These are phyloP conservation scores for Monosporascus ibericus DNA, from an alignment of 2,329 filamentous ascomycete species.

Conservation along the genomic window DNA sequence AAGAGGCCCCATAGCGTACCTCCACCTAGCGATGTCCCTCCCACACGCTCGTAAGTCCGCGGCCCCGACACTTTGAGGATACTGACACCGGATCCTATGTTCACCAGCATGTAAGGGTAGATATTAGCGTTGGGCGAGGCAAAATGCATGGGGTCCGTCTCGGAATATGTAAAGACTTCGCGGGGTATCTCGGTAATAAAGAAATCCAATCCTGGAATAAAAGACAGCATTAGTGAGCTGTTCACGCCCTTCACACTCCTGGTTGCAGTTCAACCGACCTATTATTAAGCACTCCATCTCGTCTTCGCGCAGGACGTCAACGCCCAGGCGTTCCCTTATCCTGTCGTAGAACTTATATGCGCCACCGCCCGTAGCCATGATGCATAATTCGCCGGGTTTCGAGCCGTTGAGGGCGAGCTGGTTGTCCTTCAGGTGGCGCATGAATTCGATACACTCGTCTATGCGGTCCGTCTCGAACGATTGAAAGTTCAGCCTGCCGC, in stretches of 20 bases:
- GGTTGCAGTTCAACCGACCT: constrained; percentile 43
- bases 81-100: constrained; percentile 94
- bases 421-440: constrained; percentile 77
- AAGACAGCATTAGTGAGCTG: too few species aligned
- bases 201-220: constrained; percentile 74
- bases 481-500: constrained; percentile 88
- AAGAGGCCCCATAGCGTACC: constrained; percentile 97
- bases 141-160: constrained; percentile 86
- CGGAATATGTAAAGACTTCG: constrained; percentile 96
- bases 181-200: constrained; percentile 97
- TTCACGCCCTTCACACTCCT: too few species aligned
- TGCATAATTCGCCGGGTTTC: constrained; percentile 65
- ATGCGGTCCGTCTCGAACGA: constrained; percentile 95
- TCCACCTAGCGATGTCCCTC: constrained; percentile 88
- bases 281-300: constrained; percentile 99
- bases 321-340: constrained; percentile 74
- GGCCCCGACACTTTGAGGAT: constrained; percentile 96
- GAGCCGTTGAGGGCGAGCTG: constrained; percentile 72
- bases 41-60: constrained; percentile 79
- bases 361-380: constrained; percentile 94
- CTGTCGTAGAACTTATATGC: constrained; percentile 96
- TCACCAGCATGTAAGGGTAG: constrained; percentile 95
- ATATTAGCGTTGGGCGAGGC: constrained; percentile 70
- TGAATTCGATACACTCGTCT: constrained; percentile 87
- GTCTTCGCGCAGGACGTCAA: constrained; percentile 86